Evolutionary conservation across 345 rosid species (phyloP).

Genomic region (Zanthoxylum bungeanum): DNA sequence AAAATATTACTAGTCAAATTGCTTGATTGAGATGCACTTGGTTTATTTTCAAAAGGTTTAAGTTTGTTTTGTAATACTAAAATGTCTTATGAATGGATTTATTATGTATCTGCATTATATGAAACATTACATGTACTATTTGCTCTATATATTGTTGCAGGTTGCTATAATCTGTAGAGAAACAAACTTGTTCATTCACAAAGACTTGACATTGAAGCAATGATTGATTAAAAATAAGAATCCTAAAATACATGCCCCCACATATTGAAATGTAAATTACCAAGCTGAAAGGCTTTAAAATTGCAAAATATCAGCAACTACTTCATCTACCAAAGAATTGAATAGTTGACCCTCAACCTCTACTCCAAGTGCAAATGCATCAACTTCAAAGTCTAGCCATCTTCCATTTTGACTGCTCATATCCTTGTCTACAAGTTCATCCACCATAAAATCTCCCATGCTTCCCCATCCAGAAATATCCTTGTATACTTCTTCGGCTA

Average conservation of each 20-base stretch:
- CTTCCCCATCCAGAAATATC: conserved; percentile 64
- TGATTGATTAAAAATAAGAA: neutral
- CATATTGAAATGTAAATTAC: neutral
- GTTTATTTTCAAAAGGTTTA: neutral
- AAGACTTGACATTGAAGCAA: neutral
- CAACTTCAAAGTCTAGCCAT: conserved; percentile 75
- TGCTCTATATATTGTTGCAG: neutral
- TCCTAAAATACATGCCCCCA: conserved; percentile 4
- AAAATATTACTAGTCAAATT: neutral
- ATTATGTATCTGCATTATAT: neutral
- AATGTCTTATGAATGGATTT: neutral
- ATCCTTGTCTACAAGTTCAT: conserved; percentile 88
- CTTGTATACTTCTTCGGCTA: conserved; percentile 68
- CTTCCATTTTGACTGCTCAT: conserved; percentile 80
- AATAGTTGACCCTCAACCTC: conserved; percentile 61
- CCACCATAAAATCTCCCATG: conserved; percentile 82
- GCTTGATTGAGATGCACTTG: neutral
- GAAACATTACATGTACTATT: neutral
- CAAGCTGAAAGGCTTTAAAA: conserved; percentile 6
- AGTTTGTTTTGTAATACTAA: neutral
- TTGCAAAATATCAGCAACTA: conserved; percentile 43
- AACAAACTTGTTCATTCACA: conserved; percentile 3
- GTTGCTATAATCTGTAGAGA: neutral
- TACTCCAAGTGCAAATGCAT: conserved; percentile 53
- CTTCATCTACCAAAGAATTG: conserved; percentile 58